A percentile compares a stretch with the other conserved stretches of the same genome.
phyloP scores from a whole-genome alignment of 1,139 yeast genomes.

The Taphrina pruni region DNA sequence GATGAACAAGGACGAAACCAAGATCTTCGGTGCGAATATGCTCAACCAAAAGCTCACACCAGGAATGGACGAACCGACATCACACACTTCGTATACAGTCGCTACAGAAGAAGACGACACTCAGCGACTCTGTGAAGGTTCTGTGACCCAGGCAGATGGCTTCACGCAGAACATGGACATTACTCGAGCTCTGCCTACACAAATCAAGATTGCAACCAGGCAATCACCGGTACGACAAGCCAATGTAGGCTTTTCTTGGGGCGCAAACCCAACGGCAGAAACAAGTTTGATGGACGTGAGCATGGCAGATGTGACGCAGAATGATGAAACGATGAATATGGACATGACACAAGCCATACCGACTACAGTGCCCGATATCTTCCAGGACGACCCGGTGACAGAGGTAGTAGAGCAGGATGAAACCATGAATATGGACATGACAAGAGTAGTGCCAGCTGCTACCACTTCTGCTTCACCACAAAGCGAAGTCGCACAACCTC shows the following conservation, averaged over 20 bases:
- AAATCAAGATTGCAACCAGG: slow-evolving; percentile 2
- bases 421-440: slow-evolving; percentile 19
- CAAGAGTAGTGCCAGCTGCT: slow-evolving; percentile 1
- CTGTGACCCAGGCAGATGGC: slow-evolving; percentile 34
- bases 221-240: background rate
- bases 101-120: slow-evolving; percentile 33
- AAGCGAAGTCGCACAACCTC: background rate
- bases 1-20: slow-evolving; percentile 44
- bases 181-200: slow-evolving; percentile 1
- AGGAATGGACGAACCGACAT: slow-evolving; percentile 45
- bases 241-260: slow-evolving; percentile 21
- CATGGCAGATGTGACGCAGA: slow-evolving; percentile 41
- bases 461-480: background rate
- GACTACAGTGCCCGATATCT: background rate
- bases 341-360: slow-evolving; percentile 45
- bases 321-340: slow-evolving; percentile 46
- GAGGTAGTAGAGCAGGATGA: background rate
- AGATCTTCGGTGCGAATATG: slow-evolving; percentile 36
- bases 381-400: background rate
- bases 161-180: slow-evolving; percentile 27
- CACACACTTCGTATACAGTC: slow-evolving; percentile 44
- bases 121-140: slow-evolving; percentile 41
- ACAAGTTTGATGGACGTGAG: slow-evolving; percentile 34
- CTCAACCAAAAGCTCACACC: slow-evolving; percentile 17
- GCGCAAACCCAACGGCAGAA: slow-evolving; percentile 10